Conservation (phyloP, 441 rosid species). For the Rhodomyrtus psidioides region DNA sequence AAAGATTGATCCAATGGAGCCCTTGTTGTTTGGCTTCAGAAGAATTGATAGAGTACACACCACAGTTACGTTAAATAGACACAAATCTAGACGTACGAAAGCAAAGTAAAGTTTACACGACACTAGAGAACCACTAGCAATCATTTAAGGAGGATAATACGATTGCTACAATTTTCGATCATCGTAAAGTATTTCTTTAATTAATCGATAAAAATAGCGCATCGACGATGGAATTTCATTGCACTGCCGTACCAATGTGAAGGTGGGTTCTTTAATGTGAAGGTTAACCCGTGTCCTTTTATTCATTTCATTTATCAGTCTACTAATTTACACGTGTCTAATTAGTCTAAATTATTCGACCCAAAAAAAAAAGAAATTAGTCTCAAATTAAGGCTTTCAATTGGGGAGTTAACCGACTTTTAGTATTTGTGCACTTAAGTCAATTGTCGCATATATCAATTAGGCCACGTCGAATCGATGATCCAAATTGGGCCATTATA, state of each 20-base stretch:
- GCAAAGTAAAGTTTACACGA: too few species aligned
- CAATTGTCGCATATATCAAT: background rate
- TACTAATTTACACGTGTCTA: background rate
- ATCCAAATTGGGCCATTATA: background rate
- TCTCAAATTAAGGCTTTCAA: background rate
- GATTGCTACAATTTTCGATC: too few species aligned
- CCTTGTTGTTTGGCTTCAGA: background rate
- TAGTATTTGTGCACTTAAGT: background rate
- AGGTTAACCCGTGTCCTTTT: background rate
- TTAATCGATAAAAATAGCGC: background rate
- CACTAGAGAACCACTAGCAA: too few species aligned
- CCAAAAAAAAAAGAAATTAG: too few species aligned
- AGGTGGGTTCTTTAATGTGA: background rate
- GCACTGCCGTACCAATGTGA: background rate
- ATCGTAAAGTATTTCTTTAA: too few species aligned
- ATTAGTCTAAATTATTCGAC: background rate
- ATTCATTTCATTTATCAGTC: background rate
- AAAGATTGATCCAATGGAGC: background rate
- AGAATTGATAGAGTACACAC: background rate
- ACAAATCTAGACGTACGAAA: too few species aligned
- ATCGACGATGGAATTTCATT: background rate
- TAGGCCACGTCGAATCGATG: accelerated
- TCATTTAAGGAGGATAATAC: too few species aligned
- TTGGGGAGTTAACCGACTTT: background rate
- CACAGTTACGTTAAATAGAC: too few species aligned